Evolutionary conservation across 2,329 filamentous ascomycete species (phyloP).

Genomic region (Lachnellula occidentalis): DNA sequence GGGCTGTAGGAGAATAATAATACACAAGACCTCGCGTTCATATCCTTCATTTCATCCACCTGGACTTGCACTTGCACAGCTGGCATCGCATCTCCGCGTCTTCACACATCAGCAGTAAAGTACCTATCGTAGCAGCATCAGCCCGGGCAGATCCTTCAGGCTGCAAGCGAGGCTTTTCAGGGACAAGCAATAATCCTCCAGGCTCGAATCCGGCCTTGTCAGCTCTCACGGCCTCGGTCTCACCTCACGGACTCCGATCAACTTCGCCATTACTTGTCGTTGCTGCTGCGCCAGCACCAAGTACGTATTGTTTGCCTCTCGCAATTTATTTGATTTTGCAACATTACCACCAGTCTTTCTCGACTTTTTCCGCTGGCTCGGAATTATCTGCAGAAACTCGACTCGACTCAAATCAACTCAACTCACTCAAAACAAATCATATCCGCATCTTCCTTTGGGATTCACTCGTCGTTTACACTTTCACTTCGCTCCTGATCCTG

Average conservation of each 20-base stretch:
- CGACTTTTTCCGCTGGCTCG: conserved; percentile 8
- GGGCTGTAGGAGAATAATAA: no score
- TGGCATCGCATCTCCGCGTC: neutral
- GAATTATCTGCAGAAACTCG: neutral
- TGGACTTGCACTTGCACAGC: no score
- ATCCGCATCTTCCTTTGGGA: conserved; percentile 1
- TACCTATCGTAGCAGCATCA: conserved; percentile 12
- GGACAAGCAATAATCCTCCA: conserved; percentile 4
- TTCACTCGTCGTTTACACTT: neutral
- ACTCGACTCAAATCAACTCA: no score
- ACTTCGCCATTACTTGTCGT: conserved; percentile 6
- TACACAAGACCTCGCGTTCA: no score
- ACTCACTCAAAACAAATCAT: no score
- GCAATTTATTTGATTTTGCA: neutral
- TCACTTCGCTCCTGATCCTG: neutral
- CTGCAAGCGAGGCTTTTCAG: conserved; percentile 14
- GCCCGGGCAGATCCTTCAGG: conserved; percentile 16
- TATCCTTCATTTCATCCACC: neutral
- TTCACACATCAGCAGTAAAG: no score
- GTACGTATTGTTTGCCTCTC: neutral
- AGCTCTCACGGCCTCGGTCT: neutral
- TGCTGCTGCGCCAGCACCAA: conserved; percentile 6
- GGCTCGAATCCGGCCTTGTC: neutral
- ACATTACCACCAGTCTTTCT: neutral
- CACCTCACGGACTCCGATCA: conserved; percentile 3